Evolutionary conservation across 2,329 filamentous ascomycete species (phyloP).

Genomic region (Aspergillus sp.): DNA sequence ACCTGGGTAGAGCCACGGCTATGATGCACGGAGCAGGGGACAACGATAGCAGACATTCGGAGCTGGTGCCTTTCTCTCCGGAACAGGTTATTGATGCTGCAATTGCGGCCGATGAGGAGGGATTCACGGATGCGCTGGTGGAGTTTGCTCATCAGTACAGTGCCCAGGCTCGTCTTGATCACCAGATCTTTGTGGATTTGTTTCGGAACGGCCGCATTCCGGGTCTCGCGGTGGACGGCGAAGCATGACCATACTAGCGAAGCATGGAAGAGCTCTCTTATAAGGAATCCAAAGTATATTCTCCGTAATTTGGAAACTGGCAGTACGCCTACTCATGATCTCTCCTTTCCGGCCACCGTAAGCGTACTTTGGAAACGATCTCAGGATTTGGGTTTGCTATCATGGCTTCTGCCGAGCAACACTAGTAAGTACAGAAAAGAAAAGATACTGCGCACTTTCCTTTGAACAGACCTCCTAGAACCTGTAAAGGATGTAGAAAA

Average conservation of each 20-base stretch:
- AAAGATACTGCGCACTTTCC: too few species aligned
- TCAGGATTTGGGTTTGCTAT: too few species aligned
- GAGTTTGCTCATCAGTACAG: slow-evolving; percentile 20
- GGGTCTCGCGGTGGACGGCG: slow-evolving; percentile 1
- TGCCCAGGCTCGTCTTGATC: slow-evolving; percentile 9
- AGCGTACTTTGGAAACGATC: too few species aligned
- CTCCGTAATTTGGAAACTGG: too few species aligned
- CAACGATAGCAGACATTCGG: slow-evolving; percentile 16
- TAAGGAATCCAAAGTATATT: too few species aligned
- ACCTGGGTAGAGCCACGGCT: slow-evolving; percentile 18
- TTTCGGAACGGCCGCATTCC: slow-evolving; percentile 18
- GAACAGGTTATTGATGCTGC: slow-evolving; percentile 15
- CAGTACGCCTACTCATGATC: too few species aligned
- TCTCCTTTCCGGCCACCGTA: too few species aligned
- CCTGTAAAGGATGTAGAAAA: not conserved
- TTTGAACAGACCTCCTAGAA: too few species aligned
- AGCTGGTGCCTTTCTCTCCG: slow-evolving; percentile 19
- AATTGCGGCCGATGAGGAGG: slow-evolving; percentile 10
- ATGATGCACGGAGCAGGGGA: slow-evolving; percentile 21
- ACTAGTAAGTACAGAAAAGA: too few species aligned
- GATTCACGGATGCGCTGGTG: slow-evolving; percentile 10
- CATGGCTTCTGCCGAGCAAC: too few species aligned
- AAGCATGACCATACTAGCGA: too few species aligned
- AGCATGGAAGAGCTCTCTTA: too few species aligned
- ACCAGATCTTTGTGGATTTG: slow-evolving; percentile 20